Percentiles rank a stretch among this genome's conserved stretches.
Evolutionary conservation across 225 moss, liverwort and hornwort genomes (phyloP).

Genomic region (Marchantia polymorpha): DNA sequence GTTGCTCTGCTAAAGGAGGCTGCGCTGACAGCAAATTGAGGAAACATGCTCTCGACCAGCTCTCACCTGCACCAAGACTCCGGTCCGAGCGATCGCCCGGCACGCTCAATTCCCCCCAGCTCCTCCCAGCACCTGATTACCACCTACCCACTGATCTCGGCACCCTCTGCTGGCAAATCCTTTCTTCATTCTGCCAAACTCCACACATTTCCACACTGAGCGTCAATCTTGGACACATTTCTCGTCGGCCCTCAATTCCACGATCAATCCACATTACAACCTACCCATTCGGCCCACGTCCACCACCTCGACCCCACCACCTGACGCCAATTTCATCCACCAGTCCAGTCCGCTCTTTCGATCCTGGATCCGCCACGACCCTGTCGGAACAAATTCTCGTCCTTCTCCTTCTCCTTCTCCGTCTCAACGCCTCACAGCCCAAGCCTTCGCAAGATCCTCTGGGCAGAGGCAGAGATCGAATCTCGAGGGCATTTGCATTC

Average conservation of each 20-base stretch:
- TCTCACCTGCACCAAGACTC: not conserved
- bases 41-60: slow-evolving; percentile 57
- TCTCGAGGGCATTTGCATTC: not conserved
- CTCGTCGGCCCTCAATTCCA: not conserved
- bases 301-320: not conserved
- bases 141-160: not conserved
- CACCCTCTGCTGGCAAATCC: not conserved
- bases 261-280: no score
- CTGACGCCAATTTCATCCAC: no score
- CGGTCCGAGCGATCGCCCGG: no score
- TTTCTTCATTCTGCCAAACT: not conserved
- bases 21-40: slow-evolving; percentile 89
- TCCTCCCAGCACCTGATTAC: no score
- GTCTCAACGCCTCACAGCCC: not conserved
- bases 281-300: not conserved
- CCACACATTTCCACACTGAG: not conserved
- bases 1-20: slow-evolving; percentile 85
- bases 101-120: no score
- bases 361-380: not conserved
- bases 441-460: not conserved
- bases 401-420: no score
- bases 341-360: not conserved
- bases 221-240: not conserved
- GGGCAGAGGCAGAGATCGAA: not conserved
- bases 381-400: no score